phyloP scores from a whole-genome alignment of 495 filamentous ascomycete species.

The Penicillium canariense region DNA sequence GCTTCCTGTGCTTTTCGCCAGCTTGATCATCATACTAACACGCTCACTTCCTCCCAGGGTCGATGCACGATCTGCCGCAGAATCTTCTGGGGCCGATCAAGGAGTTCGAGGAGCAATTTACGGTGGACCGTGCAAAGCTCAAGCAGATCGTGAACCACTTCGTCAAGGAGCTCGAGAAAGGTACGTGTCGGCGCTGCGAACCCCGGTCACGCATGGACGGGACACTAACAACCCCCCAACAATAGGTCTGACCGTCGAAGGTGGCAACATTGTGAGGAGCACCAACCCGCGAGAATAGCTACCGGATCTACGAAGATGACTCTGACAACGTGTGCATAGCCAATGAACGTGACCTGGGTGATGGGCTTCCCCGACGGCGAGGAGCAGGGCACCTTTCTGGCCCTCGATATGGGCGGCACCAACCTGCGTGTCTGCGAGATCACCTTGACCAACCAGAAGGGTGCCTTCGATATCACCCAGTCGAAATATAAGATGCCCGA shows the following conservation, averaged over 20 bases:
- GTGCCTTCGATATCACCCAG: constrained; percentile 97
- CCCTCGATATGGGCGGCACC: constrained; percentile 97
- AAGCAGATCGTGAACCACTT: constrained; percentile 90
- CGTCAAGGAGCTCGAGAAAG: constrained; percentile 81
- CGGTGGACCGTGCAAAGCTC: constrained; percentile 71
- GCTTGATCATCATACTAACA: constrained; percentile 13
- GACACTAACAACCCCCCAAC: constrained; percentile 14
- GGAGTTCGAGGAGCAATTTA: constrained; percentile 81
- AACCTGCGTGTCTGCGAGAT: constrained; percentile 98
- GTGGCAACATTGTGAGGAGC: constrained; percentile 82
- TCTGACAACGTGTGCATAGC: constrained; percentile 48
- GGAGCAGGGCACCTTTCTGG: constrained; percentile 88
- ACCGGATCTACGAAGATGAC: background rate
- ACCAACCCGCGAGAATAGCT: background rate
- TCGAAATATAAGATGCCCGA: constrained; percentile 98
- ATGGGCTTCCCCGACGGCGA: constrained; percentile 88
- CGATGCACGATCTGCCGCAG: constrained; percentile 78
- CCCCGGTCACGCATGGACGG: background rate
- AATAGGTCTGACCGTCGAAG: constrained; percentile 76
- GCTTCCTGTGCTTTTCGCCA: constrained; percentile 32
- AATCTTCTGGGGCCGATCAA: constrained; percentile 82
- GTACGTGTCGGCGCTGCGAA: constrained; percentile 40
- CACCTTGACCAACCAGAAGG: constrained; percentile 82
- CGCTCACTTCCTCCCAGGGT: constrained; percentile 51
- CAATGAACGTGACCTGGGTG: constrained; percentile 99